Base-by-base conservation (phyloP, 2,329 filamentous ascomycete genomes). In the Arthroderma sp. region DNA sequence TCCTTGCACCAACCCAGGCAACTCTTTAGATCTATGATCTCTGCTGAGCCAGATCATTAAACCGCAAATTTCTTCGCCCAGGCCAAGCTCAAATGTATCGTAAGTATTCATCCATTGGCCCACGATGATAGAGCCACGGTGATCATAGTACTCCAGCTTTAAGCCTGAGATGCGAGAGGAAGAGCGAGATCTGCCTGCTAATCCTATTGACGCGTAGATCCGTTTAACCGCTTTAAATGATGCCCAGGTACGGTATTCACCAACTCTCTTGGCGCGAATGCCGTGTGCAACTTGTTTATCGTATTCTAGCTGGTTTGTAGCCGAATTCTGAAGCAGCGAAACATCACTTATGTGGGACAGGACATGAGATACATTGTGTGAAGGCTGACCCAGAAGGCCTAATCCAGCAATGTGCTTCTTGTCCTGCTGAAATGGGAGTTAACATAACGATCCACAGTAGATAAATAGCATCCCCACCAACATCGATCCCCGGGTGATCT, bases 81-180 rank as follows among this genome's bases (percentile, higher is more conserved):
- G 2, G 9, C 28, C 15, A 7, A 47, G 31, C 5, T 44, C 41
- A 36, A 47, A 22, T 5, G 29, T 29, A 37, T 47, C 45, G 10
- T 11, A 33, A 40, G 40, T 38, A 22, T 47, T 36, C 31, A 44
- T 44, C 45, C 45, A 47, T 36, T 47, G 45, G 4, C 45, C 45
- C 5, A 47, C 28, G 22, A 44, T 40, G 7, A 36, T n/a, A 44
- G 41, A 36, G 31, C 37, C 29, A 38, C 33, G 44, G 27, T 42
- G 34, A 36, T 40, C 29, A 38, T 11, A 27, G 32, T 47, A 47
- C 29, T 47, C 45, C 29, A 47, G 40, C 36, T 27, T 47, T 15
- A 47, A 40, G 3, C 40, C 45, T 8, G 45, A 43, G 30, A 47
- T 15, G 31, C 40, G 15, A n/a, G n/a, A 7, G 6, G 36, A 31